These are phyloP conservation scores for Postia placenta DNA, from an alignment of 768 basidiomycete genomes.

Conservation along the genomic window DNA sequence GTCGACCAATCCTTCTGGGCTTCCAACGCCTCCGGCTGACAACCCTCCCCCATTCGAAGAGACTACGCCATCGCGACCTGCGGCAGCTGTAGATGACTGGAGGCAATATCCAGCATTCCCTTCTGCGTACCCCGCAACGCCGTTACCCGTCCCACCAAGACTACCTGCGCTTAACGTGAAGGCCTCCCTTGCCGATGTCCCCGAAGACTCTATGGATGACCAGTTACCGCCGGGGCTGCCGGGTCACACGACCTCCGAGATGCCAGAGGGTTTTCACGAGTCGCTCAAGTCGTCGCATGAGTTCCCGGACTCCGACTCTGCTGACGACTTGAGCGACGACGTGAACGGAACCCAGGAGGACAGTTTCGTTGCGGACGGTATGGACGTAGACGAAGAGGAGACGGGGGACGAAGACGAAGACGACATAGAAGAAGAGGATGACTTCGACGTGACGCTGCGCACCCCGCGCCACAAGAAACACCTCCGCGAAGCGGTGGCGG, in stretches of 20 bases:
- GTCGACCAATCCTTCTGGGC: conserved; percentile 18
- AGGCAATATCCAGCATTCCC: conserved; percentile 69
- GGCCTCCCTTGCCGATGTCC: conserved; percentile 10
- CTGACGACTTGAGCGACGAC: conserved; percentile 56
- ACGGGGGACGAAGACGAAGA: conserved; percentile 18
- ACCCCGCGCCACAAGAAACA: conserved; percentile 38
- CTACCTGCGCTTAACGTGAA: conserved; percentile 5
- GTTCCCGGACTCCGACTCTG: conserved; percentile 53
- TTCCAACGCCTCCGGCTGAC: conserved; percentile 11
- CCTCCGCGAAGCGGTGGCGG: conserved; percentile 7
- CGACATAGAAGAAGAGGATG: conserved; percentile 49
- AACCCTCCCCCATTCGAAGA: conserved; percentile 1
- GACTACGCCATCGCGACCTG: conserved; percentile 3
- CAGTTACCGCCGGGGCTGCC: conserved; percentile 1
- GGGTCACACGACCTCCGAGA: conserved; percentile 2
- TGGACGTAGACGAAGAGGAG: conserved; percentile 26
- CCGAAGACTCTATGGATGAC: conserved; percentile 5
- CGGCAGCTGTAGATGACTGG: conserved; percentile 51
- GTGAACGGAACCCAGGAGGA: conserved; percentile 36
- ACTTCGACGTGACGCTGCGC: conserved; percentile 59
- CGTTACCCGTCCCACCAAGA: conserved; percentile 9
- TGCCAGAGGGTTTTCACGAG: conserved; percentile 57
- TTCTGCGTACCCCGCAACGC: conserved; percentile 66
- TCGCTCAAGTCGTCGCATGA: conserved; percentile 65
- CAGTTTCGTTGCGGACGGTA: conserved; percentile 13